phyloP scores from a whole-genome alignment of 768 basidiomycete genomes.

The Boletus rufocinnamomeus region DNA sequence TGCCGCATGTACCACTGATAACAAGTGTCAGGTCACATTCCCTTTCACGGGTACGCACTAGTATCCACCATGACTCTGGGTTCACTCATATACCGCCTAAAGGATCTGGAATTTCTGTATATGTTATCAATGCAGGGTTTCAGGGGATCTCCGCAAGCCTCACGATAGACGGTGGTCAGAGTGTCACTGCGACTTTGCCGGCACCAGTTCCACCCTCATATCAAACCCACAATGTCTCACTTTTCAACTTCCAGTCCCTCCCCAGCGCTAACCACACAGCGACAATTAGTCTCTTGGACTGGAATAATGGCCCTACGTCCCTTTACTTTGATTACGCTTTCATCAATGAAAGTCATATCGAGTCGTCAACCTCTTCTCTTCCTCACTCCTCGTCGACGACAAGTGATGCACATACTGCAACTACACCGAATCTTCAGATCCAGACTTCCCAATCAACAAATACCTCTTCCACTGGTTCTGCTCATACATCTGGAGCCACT shows the following conservation, averaged over 20 bases:
- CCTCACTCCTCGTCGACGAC: too few relatives aligned
- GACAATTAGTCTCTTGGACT: constrained; percentile 12
- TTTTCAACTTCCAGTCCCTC: constrained; percentile 18
- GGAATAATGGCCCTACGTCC: constrained; percentile 3
- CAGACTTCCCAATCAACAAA: neutral
- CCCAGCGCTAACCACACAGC: constrained; percentile 13
- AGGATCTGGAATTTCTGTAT: constrained; percentile 23
- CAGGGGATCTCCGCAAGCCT: constrained; percentile 14
- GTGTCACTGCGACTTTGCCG: neutral
- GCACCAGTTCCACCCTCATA: constrained; percentile 12
- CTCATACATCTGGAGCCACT: neutral
- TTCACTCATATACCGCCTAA: neutral
- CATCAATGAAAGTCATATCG: constrained; percentile 14
- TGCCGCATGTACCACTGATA: neutral
- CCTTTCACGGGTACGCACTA: constrained; percentile 18
- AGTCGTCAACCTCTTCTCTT: neutral
- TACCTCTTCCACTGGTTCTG: neutral
- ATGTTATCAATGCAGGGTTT: constrained; percentile 16
- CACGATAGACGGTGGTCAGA: constrained; percentile 10
- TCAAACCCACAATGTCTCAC: constrained; percentile 17
- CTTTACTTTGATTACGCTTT: constrained; percentile 21
- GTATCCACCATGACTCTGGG: neutral
- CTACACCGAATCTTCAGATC: neutral
- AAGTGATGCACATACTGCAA: neutral
- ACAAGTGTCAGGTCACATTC: constrained; percentile 14